These are phyloP conservation scores for Penicillium crustosum DNA, from an alignment of 2,329 filamentous ascomycete species.

Conservation along the genomic window DNA sequence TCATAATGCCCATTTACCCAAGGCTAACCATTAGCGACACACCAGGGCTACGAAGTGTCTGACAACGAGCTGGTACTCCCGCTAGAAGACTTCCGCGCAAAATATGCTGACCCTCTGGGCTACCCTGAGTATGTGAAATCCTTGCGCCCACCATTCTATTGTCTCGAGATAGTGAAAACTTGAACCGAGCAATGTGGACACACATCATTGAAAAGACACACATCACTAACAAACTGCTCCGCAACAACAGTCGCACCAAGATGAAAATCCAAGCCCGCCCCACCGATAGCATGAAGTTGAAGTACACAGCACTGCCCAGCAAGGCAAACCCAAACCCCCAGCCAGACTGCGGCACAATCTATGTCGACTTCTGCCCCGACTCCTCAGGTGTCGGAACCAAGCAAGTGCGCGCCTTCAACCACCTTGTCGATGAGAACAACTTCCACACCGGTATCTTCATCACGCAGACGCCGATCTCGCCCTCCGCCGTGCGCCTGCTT, in stretches of 20 bases:
- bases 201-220: not conserved
- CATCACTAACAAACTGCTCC: slow-evolving; percentile 11
- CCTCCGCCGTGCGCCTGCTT: slow-evolving; percentile 84
- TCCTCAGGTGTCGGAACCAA: slow-evolving; percentile 76
- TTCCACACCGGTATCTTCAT: slow-evolving; percentile 91
- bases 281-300: slow-evolving; percentile 77
- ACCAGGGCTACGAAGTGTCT: slow-evolving; percentile 85
- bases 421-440: slow-evolving; percentile 74
- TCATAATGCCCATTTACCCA: slow-evolving; percentile 8
- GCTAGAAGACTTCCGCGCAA: slow-evolving; percentile 73
- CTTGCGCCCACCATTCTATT: not conserved
- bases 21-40: slow-evolving; percentile 20
- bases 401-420: slow-evolving; percentile 86
- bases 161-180: slow-evolving; percentile 11
- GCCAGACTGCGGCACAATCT: slow-evolving; percentile 81
- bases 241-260: slow-evolving; percentile 64
- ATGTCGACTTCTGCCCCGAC: slow-evolving; percentile 86
- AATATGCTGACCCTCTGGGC: slow-evolving; percentile 72
- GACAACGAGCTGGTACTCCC: slow-evolving; percentile 86
- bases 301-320: slow-evolving; percentile 73
- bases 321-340: slow-evolving; percentile 67
- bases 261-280: slow-evolving; percentile 89
- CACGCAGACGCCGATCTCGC: slow-evolving; percentile 76
- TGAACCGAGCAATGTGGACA: not conserved
- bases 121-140: slow-evolving; percentile 65